A percentile compares a stretch with the other conserved stretches of the same genome.
Evolutionary conservation across 306 rosid genomes (phyloP).

Genomic region (Acmispon strigosus): DNA sequence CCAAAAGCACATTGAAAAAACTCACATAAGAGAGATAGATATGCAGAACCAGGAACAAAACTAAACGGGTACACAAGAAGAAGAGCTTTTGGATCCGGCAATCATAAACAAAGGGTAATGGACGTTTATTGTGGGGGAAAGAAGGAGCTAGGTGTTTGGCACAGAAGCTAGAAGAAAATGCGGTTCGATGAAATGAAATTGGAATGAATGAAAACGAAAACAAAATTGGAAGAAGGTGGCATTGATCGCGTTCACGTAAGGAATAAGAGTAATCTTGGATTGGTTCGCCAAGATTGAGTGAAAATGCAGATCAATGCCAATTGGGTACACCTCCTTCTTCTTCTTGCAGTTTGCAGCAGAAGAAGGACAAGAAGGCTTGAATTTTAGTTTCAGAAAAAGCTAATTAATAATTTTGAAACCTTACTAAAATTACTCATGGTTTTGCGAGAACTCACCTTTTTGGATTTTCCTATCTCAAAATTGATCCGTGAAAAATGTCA

Average conservation of each 20-base stretch:
- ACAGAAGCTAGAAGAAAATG: not conserved
- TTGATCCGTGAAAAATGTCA: not conserved
- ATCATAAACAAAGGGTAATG: not conserved
- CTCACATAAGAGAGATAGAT: constrained; percentile 11
- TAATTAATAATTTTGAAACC: not conserved
- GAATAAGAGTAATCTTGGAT: no score
- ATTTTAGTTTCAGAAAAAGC: not conserved
- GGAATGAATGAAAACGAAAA: not conserved
- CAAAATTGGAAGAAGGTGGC: constrained; percentile 12
- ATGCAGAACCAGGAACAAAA: not conserved
- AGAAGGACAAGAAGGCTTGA: no score
- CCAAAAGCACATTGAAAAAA: not conserved
- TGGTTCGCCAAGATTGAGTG: not conserved
- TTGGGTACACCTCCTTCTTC: not conserved
- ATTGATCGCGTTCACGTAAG: not conserved
- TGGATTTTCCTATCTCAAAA: not conserved
- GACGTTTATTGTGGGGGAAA: not conserved
- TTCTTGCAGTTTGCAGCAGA: not conserved
- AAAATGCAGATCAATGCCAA: constrained; percentile 3
- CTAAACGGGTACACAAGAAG: not conserved
- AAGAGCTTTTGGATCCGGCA: constrained; percentile 6
- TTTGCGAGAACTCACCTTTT: not conserved
- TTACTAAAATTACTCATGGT: constrained; percentile 21
- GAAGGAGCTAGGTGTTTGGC: not conserved
- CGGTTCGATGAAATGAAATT: not conserved